A percentile compares a stretch with the other conserved stretches of the same genome.
phyloP scores from a whole-genome alignment of 148 eudicot species.

The Gaultheria prostrata region DNA sequence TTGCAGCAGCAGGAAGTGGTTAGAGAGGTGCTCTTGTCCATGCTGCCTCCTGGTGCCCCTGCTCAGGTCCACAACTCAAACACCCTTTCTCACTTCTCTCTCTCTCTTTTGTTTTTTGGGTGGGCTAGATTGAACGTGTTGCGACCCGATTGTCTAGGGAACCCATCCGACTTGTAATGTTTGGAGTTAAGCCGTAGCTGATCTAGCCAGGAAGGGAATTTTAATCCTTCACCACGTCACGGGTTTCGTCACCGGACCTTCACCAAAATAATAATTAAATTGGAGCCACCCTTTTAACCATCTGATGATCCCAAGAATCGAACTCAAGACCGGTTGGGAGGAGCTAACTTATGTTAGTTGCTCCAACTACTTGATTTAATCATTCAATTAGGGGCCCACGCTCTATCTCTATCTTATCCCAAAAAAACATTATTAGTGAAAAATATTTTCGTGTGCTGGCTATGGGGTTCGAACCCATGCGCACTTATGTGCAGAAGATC shows the following conservation, averaged over 20 bases:
- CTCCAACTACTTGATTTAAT: not conserved
- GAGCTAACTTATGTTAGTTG: not conserved
- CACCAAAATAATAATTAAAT: not conserved
- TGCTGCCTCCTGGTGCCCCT: conserved; percentile 96
- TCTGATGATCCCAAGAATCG: not conserved
- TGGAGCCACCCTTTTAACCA: not conserved
- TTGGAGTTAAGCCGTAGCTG: not conserved
- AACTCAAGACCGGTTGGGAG: not conserved
- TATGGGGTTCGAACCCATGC: conserved; percentile 58
- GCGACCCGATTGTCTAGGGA: not conserved
- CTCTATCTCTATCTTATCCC: no score
- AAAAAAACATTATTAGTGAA: not conserved
- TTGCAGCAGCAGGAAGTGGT: conserved; percentile 82
- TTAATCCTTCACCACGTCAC: not conserved
- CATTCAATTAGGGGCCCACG: no score
- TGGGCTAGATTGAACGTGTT: not conserved
- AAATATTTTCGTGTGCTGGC: not conserved
- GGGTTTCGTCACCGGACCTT: not conserved
- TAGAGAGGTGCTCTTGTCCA: conserved; percentile 79
- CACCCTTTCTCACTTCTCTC: not conserved
- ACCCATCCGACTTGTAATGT: not conserved
- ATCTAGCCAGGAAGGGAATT: not conserved
- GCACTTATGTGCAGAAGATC: conserved; percentile 99
- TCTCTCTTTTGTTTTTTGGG: not conserved
- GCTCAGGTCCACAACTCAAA: conserved; percentile 47